Percentiles rank a stretch among this genome's conserved stretches.
These are phyloP conservation scores for Rhizophagus clarus DNA, from an alignment of 192 early-diverging fungal species.

Conservation along the genomic window DNA sequence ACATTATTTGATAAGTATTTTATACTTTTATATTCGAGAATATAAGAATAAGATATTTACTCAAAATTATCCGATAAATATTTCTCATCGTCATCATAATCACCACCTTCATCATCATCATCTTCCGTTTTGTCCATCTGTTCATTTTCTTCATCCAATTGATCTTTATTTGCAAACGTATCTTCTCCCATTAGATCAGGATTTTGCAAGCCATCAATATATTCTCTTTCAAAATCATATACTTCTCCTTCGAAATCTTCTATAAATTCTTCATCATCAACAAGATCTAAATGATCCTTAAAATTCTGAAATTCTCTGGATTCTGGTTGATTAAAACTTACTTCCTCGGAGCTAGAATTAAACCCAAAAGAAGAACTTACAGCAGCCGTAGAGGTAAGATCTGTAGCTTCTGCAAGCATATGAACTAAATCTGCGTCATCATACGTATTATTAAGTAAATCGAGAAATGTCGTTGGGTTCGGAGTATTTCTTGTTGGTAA, in stretches of 20 bases:
- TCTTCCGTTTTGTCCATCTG: not conserved
- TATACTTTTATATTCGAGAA: not conserved
- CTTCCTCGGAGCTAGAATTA: not conserved
- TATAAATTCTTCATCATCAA: not conserved
- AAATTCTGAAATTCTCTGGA: not conserved
- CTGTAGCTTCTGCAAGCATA: slow-evolving; percentile 6
- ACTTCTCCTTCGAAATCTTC: not conserved
- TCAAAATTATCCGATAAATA: slow-evolving; percentile 2
- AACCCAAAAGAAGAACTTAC: not conserved
- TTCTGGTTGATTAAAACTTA: not conserved
- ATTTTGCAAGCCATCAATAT: not conserved
- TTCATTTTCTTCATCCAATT: not conserved
- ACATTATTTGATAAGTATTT: not conserved
- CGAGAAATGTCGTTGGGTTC: slow-evolving; percentile 3
- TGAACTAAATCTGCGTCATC: slow-evolving; percentile 19
- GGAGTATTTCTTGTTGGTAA: not conserved
- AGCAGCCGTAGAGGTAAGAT: not conserved
- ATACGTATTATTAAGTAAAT: slow-evolving; percentile 13
- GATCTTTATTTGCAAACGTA: not conserved
- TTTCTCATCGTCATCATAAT: slow-evolving; percentile 13
- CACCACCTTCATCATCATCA: not conserved
- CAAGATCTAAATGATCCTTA: not conserved
- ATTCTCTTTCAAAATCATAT: not conserved
- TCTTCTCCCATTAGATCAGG: not conserved
- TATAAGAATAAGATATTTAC: not conserved